Base-by-base conservation (phyloP, 1,284 basidiomycete species). In the Puccinia polysora region DNA sequence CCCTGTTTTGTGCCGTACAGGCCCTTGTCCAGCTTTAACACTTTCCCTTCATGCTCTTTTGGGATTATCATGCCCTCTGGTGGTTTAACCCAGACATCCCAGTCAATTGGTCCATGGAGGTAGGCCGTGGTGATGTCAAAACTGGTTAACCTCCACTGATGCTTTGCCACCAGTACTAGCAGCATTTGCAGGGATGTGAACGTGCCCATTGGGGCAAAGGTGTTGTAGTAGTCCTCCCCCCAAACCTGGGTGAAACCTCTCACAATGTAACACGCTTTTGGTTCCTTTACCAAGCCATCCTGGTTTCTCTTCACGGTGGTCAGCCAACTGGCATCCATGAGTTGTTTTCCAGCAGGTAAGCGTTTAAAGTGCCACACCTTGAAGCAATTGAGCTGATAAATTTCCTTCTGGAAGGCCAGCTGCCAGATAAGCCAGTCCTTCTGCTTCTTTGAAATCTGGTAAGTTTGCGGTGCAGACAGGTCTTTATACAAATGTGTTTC, bases 281-380 rank as follows among this genome's bases (percentile, higher is more conserved):
- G 36, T 32, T 32, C 12, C 28, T 6, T 32, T 10, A 58, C 25
- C 55, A 6, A 6, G 10, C 55, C 55, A 28, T 58, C 23, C 18
- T 10, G 12, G 36, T 58, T 34, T 14, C 14, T 6, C 30, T 58
- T 58, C 12, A 32, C 25, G 10, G 59, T 32, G 47, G 53, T 64
- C 23, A 72, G 45, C 69, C 69, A 72, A 14, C 55, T 63, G 5
- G 55, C 8, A 8, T 20, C 55, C 18, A 34, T 23, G 25, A 32
- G 5, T 25, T n/a, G n/a, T n/a, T 45, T 45, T 45, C n/a, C n/a
- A n/a, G n/a, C n/a, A n/a, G n/a, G n/a, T n/a, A n/a, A n/a, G n/a
- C n/a, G n/a, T n/a, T n/a, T n/a, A n/a, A n/a, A n/a, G n/a, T n/a
- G n/a, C n/a, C n/a, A n/a, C n/a, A n/a, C n/a, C n/a, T n/a, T n/a